Evolutionary conservation across 1,139 yeast species (phyloP).

Genomic region (Pichia sp.): DNA sequence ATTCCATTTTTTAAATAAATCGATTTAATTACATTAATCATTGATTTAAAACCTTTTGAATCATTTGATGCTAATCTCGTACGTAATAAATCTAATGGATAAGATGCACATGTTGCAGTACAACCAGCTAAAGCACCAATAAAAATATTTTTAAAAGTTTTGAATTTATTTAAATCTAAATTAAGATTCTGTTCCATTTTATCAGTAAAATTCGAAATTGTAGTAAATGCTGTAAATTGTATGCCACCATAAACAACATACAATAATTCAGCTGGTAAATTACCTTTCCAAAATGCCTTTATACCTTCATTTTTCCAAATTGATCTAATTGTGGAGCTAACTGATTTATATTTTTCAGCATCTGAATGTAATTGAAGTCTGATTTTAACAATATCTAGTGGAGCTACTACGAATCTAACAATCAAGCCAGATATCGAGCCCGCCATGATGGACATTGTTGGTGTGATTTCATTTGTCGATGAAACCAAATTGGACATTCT

Average conservation of each 20-base stretch:
- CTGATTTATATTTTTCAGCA: constrained; percentile 29
- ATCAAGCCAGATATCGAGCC: constrained; percentile 31
- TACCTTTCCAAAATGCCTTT: constrained; percentile 84
- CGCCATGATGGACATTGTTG: constrained; percentile 24
- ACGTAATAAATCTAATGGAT: constrained; percentile 82
- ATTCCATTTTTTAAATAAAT: constrained; percentile 48
- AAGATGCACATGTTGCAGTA: constrained; percentile 63
- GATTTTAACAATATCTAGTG: constrained; percentile 83
- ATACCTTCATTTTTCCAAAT: constrained; percentile 49
- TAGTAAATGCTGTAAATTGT: constrained; percentile 71
- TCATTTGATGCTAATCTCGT: constrained; percentile 71
- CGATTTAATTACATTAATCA: constrained; percentile 36
- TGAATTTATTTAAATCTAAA: no score
- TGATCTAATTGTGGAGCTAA: constrained; percentile 32
- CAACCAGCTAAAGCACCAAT: constrained; percentile 79
- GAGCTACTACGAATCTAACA: constrained; percentile 67
- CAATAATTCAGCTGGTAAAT: constrained; percentile 83
- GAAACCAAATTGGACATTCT: constrained; percentile 8
- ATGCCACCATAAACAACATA: constrained; percentile 79
- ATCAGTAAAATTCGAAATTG: constrained; percentile 25
- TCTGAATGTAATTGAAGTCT: constrained; percentile 58
- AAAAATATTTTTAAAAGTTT: constrained; percentile 28
- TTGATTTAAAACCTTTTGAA: constrained; percentile 38
- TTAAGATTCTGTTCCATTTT: no score
- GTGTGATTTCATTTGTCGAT: constrained; percentile 6